Evolutionary conservation across 139 green algal genomes (phyloP), one percentile per base, ranked within the genome.

Genomic region (Chlorella vulgaris): DNA sequence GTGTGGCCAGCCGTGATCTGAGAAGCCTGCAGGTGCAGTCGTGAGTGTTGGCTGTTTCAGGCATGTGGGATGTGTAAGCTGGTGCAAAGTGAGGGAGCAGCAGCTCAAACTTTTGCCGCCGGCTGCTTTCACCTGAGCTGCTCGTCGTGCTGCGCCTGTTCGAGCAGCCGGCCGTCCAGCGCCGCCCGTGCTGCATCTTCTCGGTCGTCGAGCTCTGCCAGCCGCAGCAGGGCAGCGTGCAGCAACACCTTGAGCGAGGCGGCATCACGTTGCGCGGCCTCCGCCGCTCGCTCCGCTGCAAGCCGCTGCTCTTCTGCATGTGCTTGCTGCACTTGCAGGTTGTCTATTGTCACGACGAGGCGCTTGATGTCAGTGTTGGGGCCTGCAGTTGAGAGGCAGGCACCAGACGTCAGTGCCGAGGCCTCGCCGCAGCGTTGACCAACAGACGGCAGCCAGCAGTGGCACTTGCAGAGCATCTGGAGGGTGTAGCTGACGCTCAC

Each of bases 281-380:
- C 65, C 2, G 65, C 50, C 24, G 47, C 66, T 13, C 36, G 24
- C 36, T 74, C 63, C 1, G 77, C 77, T 2, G 35, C 65, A 26
- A 76, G 77, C 13, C 77, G 65, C 28, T 33, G 39, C 24, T 26
- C 66, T 50, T 83, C 77, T 1, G 65, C 65, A 3, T 38, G 28
- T 47, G 40, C 26, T 50, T 69, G 66, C 77, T 83, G 77, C 43
- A 47, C 35, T 50, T 76, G 65, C 24, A 83, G 50, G 15, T 28
- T 47, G 24, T 83, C 67, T 24, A 83, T 76, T 7, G 77, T 50
- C 2, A 10, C 47, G 7, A 83, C 47, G 1, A 83, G 50, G 29
- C 50, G 22, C 77, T 76, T 76, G 35, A 55, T n/a, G 26, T 26
- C 65, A 6, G 33, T 69, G 15, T 80, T 58, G 39, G 74, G 67